A percentile compares a stretch with the other conserved stretches of the same genome.
Conservation (phyloP, 1,284 basidiomycete genomes). For the Phellopilus nigrolimitatus region DNA sequence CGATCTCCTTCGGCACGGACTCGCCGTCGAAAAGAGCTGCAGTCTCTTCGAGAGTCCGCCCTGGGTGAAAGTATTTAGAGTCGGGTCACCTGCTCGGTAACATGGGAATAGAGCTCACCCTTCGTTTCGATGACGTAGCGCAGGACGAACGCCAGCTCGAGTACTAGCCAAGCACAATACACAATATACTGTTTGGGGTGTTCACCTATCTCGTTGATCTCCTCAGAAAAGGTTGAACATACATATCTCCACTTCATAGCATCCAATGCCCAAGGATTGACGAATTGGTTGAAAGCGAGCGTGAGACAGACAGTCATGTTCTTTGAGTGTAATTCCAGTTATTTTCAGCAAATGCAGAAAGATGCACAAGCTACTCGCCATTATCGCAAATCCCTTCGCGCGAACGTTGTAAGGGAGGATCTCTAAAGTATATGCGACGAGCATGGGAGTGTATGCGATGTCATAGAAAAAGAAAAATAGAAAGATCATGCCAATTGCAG, state of each 20-base stretch:
- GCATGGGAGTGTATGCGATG: conserved; percentile 60
- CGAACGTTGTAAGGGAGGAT: conserved; percentile 65
- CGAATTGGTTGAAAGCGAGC: conserved; percentile 66
- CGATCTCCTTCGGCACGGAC: conserved; percentile 37
- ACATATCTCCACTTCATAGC: conserved; percentile 65
- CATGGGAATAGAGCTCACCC: conserved; percentile 32
- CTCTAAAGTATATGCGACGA: conserved; percentile 62
- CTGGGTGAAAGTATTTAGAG: conserved; percentile 26
- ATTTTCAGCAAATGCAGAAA: neutral
- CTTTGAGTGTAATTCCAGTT: conserved; percentile 33
- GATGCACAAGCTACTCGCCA: too few relatives aligned
- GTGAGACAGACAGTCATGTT: conserved; percentile 54
- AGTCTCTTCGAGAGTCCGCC: conserved; percentile 63
- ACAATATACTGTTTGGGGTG: conserved; percentile 42
- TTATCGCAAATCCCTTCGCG: conserved; percentile 62
- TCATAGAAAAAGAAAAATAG: conserved; percentile 66
- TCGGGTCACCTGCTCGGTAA: neutral
- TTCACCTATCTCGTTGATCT: neutral
- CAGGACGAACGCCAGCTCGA: conserved; percentile 55
- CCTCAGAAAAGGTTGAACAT: conserved; percentile 19
- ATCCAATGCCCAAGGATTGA: conserved; percentile 68
- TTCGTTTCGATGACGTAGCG: conserved; percentile 57
- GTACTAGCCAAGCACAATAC: conserved; percentile 55
- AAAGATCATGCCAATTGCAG: conserved; percentile 69
- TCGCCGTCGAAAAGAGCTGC: conserved; percentile 38